These are phyloP conservation scores for Macrocystidia cucumis DNA, from an alignment of 1,284 basidiomycete species.

Conservation along the genomic window DNA sequence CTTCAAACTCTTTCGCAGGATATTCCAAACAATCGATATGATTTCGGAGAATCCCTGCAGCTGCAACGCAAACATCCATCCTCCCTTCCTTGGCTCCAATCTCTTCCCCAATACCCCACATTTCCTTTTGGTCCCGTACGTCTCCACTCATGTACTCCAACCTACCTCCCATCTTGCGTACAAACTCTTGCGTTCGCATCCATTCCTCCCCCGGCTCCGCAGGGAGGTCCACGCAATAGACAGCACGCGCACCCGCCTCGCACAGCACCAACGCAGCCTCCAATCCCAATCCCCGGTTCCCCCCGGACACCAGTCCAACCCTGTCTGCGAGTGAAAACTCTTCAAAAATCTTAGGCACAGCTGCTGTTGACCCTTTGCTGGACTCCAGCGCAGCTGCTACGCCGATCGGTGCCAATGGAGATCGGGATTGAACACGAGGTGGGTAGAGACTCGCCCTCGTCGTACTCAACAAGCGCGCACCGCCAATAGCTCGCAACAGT, in stretches of 20 bases:
- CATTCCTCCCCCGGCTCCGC: conserved; percentile 62
- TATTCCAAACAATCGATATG: conserved; percentile 65
- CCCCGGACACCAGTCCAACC: conserved; percentile 73
- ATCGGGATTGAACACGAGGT: conserved; percentile 31
- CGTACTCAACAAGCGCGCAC: no score
- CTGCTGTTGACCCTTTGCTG: conserved; percentile 20
- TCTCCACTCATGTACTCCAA: conserved; percentile 64
- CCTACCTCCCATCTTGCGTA: conserved; percentile 38
- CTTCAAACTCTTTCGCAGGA: conserved; percentile 61
- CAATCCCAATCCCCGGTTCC: conserved; percentile 74
- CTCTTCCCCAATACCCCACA: conserved; percentile 49
- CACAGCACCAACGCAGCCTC: conserved; percentile 74
- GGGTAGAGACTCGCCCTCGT: no score
- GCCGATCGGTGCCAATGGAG: conserved; percentile 53
- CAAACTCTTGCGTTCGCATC: conserved; percentile 45
- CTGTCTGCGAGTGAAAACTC: conserved; percentile 74
- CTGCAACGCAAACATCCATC: conserved; percentile 70
- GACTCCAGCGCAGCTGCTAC: conserved; percentile 50
- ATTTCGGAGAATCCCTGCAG: conserved; percentile 67
- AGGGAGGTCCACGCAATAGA: conserved; percentile 76
- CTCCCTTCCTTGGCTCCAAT: conserved; percentile 59
- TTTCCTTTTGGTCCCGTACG: conserved; percentile 49
- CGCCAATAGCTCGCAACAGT: no score
- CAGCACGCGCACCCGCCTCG: conserved; percentile 69
- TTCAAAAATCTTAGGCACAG: conserved; percentile 48